Evolutionary conservation across 441 rosid species (phyloP).

Genomic region (Croton laevigatus): DNA sequence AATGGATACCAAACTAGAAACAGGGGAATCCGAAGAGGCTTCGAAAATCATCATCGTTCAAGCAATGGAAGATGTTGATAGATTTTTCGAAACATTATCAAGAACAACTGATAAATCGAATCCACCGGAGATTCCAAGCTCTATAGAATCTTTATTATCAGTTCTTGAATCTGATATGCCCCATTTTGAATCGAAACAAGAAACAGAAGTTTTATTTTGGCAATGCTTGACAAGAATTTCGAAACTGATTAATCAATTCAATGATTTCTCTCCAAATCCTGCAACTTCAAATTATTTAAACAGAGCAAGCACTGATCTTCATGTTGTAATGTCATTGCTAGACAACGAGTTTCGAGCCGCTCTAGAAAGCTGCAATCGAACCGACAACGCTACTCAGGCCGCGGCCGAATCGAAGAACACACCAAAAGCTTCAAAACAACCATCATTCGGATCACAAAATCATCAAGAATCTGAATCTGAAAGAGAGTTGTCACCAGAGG

Average conservation of each 20-base stretch:
- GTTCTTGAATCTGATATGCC: conserved; percentile 41
- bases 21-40: conserved; percentile 11
- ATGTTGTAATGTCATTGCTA: conserved; percentile 37
- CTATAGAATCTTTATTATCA: conserved; percentile 40
- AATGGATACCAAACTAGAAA: not conserved
- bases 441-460: conserved; percentile 14
- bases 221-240: conserved; percentile 43
- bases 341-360: conserved; percentile 39
- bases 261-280: conserved; percentile 30
- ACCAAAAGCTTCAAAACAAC: conserved; percentile 27
- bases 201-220: conserved; percentile 42
- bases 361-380: conserved; percentile 22
- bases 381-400: not conserved
- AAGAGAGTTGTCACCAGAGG: not conserved
- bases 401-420: conserved; percentile 20
- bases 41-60: conserved; percentile 19
- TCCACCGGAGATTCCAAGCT: conserved; percentile 33
- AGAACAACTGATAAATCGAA: conserved; percentile 12
- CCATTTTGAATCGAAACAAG: conserved; percentile 26
- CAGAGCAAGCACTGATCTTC: conserved; percentile 29
- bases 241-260: conserved; percentile 31
- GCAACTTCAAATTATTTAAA: conserved; percentile 32
- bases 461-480: conserved; percentile 18
- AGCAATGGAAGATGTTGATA: conserved; percentile 45
- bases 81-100: conserved; percentile 31